phyloP scores from a whole-genome alignment of 768 basidiomycete species.

The Russula abietina region DNA sequence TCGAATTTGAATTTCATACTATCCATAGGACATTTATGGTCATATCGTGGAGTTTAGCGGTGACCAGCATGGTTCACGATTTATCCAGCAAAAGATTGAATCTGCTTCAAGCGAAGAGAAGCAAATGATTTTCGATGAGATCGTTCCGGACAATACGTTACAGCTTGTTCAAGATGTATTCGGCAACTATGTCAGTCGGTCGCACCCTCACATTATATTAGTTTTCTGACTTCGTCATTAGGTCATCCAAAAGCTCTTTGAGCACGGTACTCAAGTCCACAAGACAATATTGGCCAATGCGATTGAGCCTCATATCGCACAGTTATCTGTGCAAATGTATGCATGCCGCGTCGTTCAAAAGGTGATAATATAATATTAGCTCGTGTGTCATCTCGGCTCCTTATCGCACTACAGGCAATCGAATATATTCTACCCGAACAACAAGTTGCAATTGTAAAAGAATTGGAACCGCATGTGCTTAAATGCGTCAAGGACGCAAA shows the following conservation, averaged over 20 bases:
- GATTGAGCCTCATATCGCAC: slow-evolving; percentile 73
- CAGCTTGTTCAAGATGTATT: slow-evolving; percentile 88
- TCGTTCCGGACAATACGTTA: slow-evolving; percentile 67
- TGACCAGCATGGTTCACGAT: slow-evolving; percentile 97
- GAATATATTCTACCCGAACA: slow-evolving; percentile 77
- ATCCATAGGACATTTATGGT: slow-evolving; percentile 71
- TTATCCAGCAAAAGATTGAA: slow-evolving; percentile 87
- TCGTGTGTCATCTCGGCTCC: slow-evolving; percentile 9
- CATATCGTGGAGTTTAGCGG: slow-evolving; percentile 86
- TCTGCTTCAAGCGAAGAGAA: slow-evolving; percentile 72
- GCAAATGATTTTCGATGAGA: slow-evolving; percentile 78
- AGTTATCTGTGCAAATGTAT: slow-evolving; percentile 85
- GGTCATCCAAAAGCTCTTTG: slow-evolving; percentile 93
- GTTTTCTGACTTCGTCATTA: slow-evolving; percentile 31
- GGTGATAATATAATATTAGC: slow-evolving; percentile 39
- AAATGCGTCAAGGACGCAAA: slow-evolving; percentile 87
- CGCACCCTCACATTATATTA: background rate
- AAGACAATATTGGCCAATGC: slow-evolving; percentile 59
- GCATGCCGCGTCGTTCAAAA: slow-evolving; percentile 95
- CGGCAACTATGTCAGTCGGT: slow-evolving; percentile 79
- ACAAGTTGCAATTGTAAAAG: slow-evolving; percentile 66
- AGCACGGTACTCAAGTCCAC: slow-evolving; percentile 74
- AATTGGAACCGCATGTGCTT: slow-evolving; percentile 74
- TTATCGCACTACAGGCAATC: slow-evolving; percentile 53
- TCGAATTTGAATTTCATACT: slow-evolving; percentile 9